These are phyloP conservation scores for Scedosporium apiospermum DNA, from an alignment of 2,329 filamentous ascomycete species.

Conservation along the genomic window DNA sequence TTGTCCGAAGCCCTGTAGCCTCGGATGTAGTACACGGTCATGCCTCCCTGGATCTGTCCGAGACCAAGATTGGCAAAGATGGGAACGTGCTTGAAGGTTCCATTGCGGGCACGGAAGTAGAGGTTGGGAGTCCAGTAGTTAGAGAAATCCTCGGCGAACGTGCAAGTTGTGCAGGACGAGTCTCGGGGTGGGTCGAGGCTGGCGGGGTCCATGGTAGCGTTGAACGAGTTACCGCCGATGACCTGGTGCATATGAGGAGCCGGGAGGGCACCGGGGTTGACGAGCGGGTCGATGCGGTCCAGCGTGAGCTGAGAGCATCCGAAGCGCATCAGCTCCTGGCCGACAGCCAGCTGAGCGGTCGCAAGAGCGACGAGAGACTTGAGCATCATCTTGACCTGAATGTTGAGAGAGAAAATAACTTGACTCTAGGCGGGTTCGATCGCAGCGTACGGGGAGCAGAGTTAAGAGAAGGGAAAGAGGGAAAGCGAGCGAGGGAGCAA, in stretches of 20 bases:
- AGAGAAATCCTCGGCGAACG: conserved; percentile 22
- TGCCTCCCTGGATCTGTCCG: conserved; percentile 22
- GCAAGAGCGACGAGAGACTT: conserved; percentile 4
- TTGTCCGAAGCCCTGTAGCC: conserved; percentile 15
- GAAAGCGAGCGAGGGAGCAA: neutral
- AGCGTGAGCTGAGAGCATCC: conserved; percentile 42
- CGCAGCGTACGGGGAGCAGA: neutral
- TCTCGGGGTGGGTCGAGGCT: conserved; percentile 18
- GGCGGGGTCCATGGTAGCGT: conserved; percentile 20
- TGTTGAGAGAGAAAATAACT: neutral
- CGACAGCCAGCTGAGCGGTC: conserved; percentile 2
- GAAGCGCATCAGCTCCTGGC: conserved; percentile 21
- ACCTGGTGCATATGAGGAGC: conserved; percentile 44
- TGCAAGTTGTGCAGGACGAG: conserved; percentile 24
- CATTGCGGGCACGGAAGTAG: conserved; percentile 27
- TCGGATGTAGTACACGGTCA: conserved; percentile 33
- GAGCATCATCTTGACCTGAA: conserved; percentile 4
- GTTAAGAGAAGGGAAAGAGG: neutral
- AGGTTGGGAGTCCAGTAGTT: conserved; percentile 26
- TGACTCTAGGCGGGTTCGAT: neutral
- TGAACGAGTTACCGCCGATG: conserved; percentile 34
- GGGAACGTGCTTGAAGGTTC: conserved; percentile 51
- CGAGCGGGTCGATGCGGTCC: conserved; percentile 14
- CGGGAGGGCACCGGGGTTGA: conserved; percentile 29
- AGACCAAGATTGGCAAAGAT: conserved; percentile 53